These are phyloP conservation scores for Clonostachys rosea DNA, from an alignment of 2,329 filamentous ascomycete species.

Conservation along the genomic window DNA sequence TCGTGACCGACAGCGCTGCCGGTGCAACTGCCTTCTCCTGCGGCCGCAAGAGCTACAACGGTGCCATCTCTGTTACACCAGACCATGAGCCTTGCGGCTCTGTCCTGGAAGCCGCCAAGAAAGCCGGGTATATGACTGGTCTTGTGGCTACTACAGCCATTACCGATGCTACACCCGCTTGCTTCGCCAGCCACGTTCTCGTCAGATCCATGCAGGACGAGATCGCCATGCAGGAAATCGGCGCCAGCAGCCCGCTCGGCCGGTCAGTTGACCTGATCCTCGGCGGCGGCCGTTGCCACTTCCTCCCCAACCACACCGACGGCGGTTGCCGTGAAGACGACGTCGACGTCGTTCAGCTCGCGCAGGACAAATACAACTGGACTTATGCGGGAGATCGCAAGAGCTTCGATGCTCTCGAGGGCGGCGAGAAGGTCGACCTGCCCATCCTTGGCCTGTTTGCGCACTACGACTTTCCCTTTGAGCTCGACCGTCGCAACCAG, in stretches of 20 bases:
- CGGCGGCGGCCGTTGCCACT: constrained; percentile 90
- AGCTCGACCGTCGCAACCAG: constrained; percentile 81
- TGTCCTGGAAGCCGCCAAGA: constrained; percentile 87
- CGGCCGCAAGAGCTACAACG: constrained; percentile 91
- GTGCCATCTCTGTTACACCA: constrained; percentile 85
- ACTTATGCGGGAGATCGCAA: constrained; percentile 68
- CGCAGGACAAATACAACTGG: constrained; percentile 73
- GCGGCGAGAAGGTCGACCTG: constrained; percentile 64
- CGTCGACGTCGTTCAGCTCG: constrained; percentile 69
- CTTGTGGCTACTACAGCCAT: constrained; percentile 92
- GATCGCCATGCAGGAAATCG: constrained; percentile 89
- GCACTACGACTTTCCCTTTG: constrained; percentile 78
- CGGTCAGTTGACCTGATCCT: constrained; percentile 88
- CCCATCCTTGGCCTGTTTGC: constrained; percentile 87
- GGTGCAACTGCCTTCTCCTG: constrained; percentile 96
- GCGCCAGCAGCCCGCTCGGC: constrained; percentile 73
- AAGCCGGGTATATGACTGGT: constrained; percentile 86
- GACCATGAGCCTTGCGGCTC: constrained; percentile 86
- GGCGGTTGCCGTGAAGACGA: constrained; percentile 81
- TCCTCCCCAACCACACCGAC: constrained; percentile 74
- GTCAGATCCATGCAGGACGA: constrained; percentile 65
- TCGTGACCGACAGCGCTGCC: constrained; percentile 95
- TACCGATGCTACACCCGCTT: constrained; percentile 93
- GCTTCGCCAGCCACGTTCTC: constrained; percentile 60
- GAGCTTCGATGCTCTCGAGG: constrained; percentile 70